phyloP scores from a whole-genome alignment of 192 early-diverging fungal genomes.

The Coemansia sp. region DNA sequence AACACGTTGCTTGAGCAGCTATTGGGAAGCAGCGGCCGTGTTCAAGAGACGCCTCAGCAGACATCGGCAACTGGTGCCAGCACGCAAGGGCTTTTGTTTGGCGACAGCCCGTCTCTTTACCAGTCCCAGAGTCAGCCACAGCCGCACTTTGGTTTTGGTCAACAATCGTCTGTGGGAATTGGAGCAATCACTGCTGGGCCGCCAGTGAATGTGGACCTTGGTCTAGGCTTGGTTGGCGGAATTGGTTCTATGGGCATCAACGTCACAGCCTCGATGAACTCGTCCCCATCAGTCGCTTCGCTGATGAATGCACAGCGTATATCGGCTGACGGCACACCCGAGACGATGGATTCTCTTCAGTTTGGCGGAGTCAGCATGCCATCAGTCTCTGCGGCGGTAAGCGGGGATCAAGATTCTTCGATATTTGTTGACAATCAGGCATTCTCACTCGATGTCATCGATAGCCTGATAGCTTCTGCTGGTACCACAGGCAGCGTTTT shows the following conservation, averaged over 20 bases:
- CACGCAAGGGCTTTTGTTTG: slow-evolving; percentile 5
- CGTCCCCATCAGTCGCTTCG: slow-evolving; percentile 34
- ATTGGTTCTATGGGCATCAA: neutral
- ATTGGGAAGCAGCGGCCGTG: slow-evolving; percentile 13
- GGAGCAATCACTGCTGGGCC: neutral
- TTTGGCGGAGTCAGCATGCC: slow-evolving; percentile 3
- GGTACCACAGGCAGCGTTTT: slow-evolving; percentile 7
- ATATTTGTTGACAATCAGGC: neutral
- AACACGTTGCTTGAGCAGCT: slow-evolving; percentile 37
- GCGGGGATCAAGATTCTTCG: neutral
- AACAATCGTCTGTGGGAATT: slow-evolving; percentile 4
- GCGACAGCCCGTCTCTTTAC: slow-evolving; percentile 6
- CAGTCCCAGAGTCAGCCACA: slow-evolving; percentile 5
- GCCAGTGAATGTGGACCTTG: neutral
- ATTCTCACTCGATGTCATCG: slow-evolving; percentile 18
- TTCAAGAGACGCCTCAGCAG: slow-evolving; percentile 16
- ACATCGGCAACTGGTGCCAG: neutral
- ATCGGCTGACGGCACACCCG: slow-evolving; percentile 29
- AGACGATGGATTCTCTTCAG: slow-evolving; percentile 10
- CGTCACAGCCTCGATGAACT: slow-evolving; percentile 23
- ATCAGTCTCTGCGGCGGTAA: neutral
- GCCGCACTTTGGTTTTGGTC: slow-evolving; percentile 4
- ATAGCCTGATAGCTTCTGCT: slow-evolving; percentile 14
- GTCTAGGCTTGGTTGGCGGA: neutral
- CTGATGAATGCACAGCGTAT: slow-evolving; percentile 28